These are phyloP conservation scores for Annulohypoxylon maeteangense DNA, from an alignment of 495 filamentous ascomycete species.

Conservation along the genomic window DNA sequence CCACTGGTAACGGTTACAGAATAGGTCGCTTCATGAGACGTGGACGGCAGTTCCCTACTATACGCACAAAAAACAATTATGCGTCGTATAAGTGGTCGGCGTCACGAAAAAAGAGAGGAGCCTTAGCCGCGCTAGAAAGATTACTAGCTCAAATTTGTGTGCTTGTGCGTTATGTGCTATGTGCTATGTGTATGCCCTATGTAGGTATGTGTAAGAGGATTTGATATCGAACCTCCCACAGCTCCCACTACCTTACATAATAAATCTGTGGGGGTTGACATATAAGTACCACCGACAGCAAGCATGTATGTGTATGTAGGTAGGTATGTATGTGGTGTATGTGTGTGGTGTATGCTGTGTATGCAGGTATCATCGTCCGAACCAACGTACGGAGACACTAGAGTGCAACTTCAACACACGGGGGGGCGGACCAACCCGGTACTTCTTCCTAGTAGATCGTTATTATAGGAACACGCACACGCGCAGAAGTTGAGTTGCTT, in stretches of 20 bases:
- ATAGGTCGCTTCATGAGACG: conserved; percentile 22
- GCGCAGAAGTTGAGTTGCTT: conserved; percentile 31
- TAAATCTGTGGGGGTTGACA: conserved; percentile 43
- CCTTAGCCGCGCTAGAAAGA: conserved; percentile 6
- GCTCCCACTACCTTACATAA: conserved; percentile 40
- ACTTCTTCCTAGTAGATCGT: conserved; percentile 47
- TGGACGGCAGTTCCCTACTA: conserved; percentile 16
- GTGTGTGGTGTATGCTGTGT: too few relatives aligned
- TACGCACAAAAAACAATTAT: background rate
- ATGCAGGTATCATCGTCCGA: conserved; percentile 42
- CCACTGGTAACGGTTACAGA: conserved; percentile 18
- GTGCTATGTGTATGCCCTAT: conserved; percentile 9
- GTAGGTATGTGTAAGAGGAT: conserved; percentile 11
- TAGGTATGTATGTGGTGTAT: conserved; percentile 28
- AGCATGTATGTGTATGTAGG: conserved; percentile 19
- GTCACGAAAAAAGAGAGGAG: background rate
- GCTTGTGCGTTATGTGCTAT: background rate
- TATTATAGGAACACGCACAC: conserved; percentile 40
- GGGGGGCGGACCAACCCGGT: conserved; percentile 44
- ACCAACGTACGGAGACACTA: conserved; percentile 38
- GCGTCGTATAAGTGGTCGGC: conserved; percentile 24
- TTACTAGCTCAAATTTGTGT: background rate
- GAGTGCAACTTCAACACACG: conserved; percentile 43
- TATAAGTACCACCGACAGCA: conserved; percentile 40
- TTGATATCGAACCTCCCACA: conserved; percentile 24